Base-by-base conservation (phyloP, 2,329 filamentous ascomycete species). In the Tolypocladium tundrense region DNA sequence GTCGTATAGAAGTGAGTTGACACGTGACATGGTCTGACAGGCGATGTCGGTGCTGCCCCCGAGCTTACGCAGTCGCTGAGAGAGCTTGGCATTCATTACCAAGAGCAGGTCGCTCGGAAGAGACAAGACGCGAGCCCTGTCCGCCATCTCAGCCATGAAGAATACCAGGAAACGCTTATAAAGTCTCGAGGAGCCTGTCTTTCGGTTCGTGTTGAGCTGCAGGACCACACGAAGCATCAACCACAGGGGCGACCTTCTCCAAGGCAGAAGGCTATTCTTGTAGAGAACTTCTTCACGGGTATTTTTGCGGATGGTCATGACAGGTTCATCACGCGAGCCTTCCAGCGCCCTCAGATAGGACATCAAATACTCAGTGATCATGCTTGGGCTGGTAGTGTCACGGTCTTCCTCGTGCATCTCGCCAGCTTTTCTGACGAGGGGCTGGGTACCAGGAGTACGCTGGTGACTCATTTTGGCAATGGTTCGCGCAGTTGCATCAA, bases 131-230 rank as follows among this genome's bases (percentile, higher is more conserved):
- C 37, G 37, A 39, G 37, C 37, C 37, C 37, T 39, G 37, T 39
- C 37, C 37, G 37, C 37, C 7, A 80, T 58, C 0, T 60, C 57
- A 1, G 69, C 58, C 64, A 80, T 71, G 61, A 81, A 68, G 21
- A 73, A 77, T 0, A 77, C 54, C 75, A 84, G 80, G 61, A 79
- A 78, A 0, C 64, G 59, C 59, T 85, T 85, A 67, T 83, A 85
- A 0, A 66, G 56, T 4, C 27, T 35, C 2, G 69, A 79, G 16
- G 16, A 21, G 21, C 37, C 48, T 16, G 21, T 5, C 48, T 33
- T 14, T 31, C 45, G 50, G 9, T 19, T 8, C 42, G 60, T 53
- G 16, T 41, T 16, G 10, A 61, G 39, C 10, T 62, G 61, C 4
- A 60, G 39, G 39, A 55, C 53, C 10, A 61, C 60, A 7, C 61